These are phyloP conservation scores for Heterobasidion occidentale DNA, from an alignment of 1,284 basidiomycete species.

Conservation along the genomic window DNA sequence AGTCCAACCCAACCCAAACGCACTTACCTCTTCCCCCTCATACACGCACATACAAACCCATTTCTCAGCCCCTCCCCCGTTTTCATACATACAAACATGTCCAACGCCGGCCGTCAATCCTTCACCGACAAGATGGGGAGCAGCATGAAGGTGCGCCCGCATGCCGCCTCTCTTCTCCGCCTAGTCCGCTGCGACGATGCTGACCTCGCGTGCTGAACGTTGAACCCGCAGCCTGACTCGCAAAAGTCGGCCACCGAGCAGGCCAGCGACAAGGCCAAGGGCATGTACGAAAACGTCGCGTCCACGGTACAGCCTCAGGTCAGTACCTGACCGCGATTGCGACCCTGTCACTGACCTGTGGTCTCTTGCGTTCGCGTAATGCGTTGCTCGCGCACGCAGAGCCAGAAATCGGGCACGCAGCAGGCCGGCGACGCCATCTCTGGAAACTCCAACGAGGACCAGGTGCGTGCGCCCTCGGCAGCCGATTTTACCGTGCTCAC, in stretches of 20 bases:
- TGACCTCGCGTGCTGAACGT: not conserved
- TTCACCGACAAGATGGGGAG: not conserved
- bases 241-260: slow-evolving; percentile 3
- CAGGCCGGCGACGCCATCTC: slow-evolving; percentile 34
- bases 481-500: not conserved
- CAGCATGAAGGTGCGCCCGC: not conserved
- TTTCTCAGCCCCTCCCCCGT: no score
- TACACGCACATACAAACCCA: no score
- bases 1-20: not conserved
- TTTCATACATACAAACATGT: not conserved
- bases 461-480: slow-evolving; percentile 15
- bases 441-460: slow-evolving; percentile 28
- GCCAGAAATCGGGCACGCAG: slow-evolving; percentile 38
- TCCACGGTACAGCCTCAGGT: slow-evolving; percentile 2
- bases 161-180: not conserved
- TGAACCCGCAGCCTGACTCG: not conserved
- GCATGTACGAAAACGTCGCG: slow-evolving; percentile 1
- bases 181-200: not conserved
- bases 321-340: not conserved
- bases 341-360: not conserved
- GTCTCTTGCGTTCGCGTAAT: not conserved
- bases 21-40: no score
- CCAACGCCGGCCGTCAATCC: not conserved
- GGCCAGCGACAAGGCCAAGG: not conserved
- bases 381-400: slow-evolving; percentile 16